Conservation (phyloP, 1,284 basidiomycete species). For the Phellopilus nigrolimitatus region DNA sequence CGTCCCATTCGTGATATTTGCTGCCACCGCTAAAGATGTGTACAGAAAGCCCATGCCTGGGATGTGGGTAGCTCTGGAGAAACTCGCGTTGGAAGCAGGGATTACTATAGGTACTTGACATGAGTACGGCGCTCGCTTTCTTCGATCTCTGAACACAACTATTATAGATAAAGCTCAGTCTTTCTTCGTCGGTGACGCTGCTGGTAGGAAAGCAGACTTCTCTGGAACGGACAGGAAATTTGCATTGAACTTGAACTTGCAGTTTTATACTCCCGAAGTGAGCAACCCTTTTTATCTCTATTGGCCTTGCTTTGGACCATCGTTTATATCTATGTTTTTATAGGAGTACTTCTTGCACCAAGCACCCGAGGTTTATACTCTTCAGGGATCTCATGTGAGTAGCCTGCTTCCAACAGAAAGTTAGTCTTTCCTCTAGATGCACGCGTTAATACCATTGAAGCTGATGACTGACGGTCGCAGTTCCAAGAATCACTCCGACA, state of each 20-base stretch:
- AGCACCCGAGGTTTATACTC: conserved; percentile 37
- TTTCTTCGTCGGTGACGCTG: conserved; percentile 89
- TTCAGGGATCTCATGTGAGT: conserved; percentile 59
- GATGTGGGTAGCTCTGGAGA: conserved; percentile 76
- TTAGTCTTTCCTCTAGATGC: not conserved
- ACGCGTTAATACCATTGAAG: not conserved
- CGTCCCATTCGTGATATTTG: conserved; percentile 77
- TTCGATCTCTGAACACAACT: not conserved
- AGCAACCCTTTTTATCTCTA: conserved; percentile 18
- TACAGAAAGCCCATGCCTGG: conserved; percentile 89
- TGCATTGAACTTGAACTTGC: conserved; percentile 70
- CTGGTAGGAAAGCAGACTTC: conserved; percentile 72
- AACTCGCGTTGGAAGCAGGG: conserved; percentile 52
- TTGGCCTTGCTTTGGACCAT: not conserved
- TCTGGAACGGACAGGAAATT: conserved; percentile 82
- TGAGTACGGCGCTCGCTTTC: not conserved
- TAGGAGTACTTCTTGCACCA: conserved; percentile 79
- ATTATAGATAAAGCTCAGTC: conserved; percentile 56
- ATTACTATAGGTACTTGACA: conserved; percentile 57
- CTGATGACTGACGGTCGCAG: conserved; percentile 29
- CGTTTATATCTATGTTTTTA: conserved; percentile 9
- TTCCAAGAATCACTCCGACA: conserved; percentile 57
- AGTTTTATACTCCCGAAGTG: conserved; percentile 68
- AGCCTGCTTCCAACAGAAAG: conserved; percentile 31
- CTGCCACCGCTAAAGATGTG: conserved; percentile 69